These are phyloP conservation scores for Kwoniella mangroviensis DNA, from an alignment of 768 basidiomycete species.

Conservation along the genomic window DNA sequence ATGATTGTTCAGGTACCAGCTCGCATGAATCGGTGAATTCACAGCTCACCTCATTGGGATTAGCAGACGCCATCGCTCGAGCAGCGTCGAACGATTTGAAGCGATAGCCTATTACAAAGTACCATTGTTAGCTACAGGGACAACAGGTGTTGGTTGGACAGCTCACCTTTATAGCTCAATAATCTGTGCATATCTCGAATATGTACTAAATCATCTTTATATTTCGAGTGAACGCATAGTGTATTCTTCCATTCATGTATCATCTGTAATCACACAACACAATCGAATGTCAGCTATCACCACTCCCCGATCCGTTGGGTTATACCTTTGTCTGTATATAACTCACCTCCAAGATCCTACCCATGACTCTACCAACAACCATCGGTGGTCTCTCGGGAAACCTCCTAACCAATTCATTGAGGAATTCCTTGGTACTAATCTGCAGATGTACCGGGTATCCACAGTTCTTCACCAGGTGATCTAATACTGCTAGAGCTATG, in stretches of 20 bases:
- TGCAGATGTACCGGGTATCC: constrained; percentile 98
- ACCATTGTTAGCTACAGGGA: neutral
- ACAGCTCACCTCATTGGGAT: constrained; percentile 58
- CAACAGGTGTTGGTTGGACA: too few species aligned
- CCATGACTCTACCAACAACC: constrained; percentile 93
- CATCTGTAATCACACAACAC: constrained; percentile 57
- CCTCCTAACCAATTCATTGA: constrained; percentile 95
- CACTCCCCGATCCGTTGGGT: too few species aligned
- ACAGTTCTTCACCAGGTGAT: constrained; percentile 78
- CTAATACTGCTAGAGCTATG: constrained; percentile 66
- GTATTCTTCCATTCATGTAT: constrained; percentile 94
- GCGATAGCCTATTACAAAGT: constrained; percentile 58
- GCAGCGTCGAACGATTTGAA: constrained; percentile 60
- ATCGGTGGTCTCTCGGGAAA: constrained; percentile 98
- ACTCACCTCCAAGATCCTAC: constrained; percentile 75
- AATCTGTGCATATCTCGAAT: constrained; percentile 97
- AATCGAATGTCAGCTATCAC: neutral
- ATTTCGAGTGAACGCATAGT: constrained; percentile 83
- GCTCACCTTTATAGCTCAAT: constrained; percentile 86
- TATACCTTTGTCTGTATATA: too few species aligned
- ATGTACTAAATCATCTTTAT: constrained; percentile 95
- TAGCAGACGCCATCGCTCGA: constrained; percentile 55
- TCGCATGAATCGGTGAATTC: neutral
- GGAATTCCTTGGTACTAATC: constrained; percentile 93
- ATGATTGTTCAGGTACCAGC: neutral